Evolutionary conservation across 2,329 filamentous ascomycete species (phyloP), one percentile per base, ranked within the genome.

Genomic region (Aureobasidium lini): DNA sequence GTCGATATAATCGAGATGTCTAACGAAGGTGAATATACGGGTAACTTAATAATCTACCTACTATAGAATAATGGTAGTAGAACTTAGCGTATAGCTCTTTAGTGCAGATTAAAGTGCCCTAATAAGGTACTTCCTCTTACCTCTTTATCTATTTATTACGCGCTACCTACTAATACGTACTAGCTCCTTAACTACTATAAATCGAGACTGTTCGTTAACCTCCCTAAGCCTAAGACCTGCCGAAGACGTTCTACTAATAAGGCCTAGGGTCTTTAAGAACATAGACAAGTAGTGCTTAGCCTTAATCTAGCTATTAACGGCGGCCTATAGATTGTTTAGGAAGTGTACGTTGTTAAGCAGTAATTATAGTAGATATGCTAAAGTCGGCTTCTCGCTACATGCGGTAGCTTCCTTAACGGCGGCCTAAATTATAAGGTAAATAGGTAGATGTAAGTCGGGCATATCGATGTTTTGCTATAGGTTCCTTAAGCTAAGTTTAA

Each of bases 391-490:
- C 63, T 85, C 82, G 61, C 82, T 83, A 29, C 81, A 76, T 52
- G 83, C 80, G 13, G 47, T 40, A 18, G 92, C 90, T 63, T 92
- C 87, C 58, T 95, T 88, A 61, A 97, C 79, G 11, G 90, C 91
- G 64, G 79, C 84, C 75, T 95, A 90, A 18, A 99, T 90, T 34
- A 95, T 83, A 31, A 92, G 88, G 69, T 96, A 91, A 65, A 96
- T 87, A 11, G 89, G 86, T 63, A 99, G 78, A 16, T 89, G 88
- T 53, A 97, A 82, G 67, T 95, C 90, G 18, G 94, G 94, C 57
- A 99, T 97, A 73, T 99, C 95, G 59, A 96, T 91, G 74, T 99
- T 97, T 73, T 99, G 92, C 74, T 96, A 92, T 58, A 99, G 80
- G 69, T 99, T 93, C 60, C 91, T 81, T 68, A 99, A 78, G 66